Conservation (phyloP, 2,329 filamentous ascomycete genomes). For the Pezicula carpinea region DNA sequence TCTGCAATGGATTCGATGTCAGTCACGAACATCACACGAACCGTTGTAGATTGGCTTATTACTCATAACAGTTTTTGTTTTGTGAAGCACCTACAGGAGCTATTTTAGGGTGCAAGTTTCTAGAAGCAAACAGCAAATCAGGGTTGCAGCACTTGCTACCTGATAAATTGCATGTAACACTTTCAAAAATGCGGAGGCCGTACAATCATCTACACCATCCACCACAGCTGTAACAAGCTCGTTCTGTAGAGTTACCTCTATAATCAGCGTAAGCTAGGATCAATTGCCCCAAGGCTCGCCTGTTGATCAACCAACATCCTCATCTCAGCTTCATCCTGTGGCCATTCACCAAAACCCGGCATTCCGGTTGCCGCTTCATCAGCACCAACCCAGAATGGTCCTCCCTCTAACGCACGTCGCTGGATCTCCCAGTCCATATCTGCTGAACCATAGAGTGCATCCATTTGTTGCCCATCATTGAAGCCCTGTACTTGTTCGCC, state of each 20-base stretch:
- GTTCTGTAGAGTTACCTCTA: background rate
- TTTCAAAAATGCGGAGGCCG: background rate
- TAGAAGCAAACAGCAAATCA: background rate
- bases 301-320: conserved; percentile 21
- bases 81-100: too few relatives aligned
- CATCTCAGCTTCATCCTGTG: conserved; percentile 24
- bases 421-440: conserved; percentile 26
- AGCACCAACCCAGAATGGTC: conserved; percentile 25
- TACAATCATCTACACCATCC: too few relatives aligned
- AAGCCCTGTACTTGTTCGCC: background rate
- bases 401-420: conserved; percentile 13
- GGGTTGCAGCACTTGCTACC: background rate
- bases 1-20: too few relatives aligned
- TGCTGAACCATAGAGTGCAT: background rate
- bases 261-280: background rate
- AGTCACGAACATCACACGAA: too few relatives aligned
- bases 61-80: too few relatives aligned
- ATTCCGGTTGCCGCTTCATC: conserved; percentile 9
- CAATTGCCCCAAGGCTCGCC: background rate
- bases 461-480: conserved; percentile 3
- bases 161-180: background rate
- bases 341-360: conserved; percentile 14
- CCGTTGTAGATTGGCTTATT: too few relatives aligned
- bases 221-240: too few relatives aligned
- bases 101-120: background rate